These are phyloP conservation scores for Arachis hypogaea DNA, from an alignment of 306 rosid species.

Conservation along the genomic window DNA sequence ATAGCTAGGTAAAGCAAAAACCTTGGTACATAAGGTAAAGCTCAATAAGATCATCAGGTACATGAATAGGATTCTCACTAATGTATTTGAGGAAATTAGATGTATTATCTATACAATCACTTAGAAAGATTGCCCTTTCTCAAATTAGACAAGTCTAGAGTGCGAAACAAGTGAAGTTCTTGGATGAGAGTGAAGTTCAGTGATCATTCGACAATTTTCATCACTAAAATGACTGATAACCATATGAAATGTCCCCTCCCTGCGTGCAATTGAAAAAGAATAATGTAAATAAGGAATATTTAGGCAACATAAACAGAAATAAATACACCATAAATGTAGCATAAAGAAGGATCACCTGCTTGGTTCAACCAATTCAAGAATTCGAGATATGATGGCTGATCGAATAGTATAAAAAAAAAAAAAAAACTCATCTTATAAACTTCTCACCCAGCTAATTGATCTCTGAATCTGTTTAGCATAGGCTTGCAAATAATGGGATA, in stretches of 20 bases:
- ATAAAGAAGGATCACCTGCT: conserved; percentile 61
- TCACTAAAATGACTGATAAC: conserved; percentile 68
- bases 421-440: too few species aligned
- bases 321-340: conserved; percentile 22
- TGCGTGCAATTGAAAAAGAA: conserved; percentile 42
- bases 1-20: background rate
- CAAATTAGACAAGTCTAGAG: too few species aligned
- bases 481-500: too few species aligned
- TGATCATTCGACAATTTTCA: conserved; percentile 67
- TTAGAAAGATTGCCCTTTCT: background rate
- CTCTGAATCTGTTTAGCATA: too few species aligned
- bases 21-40: conserved; percentile 54
- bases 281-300: conserved; percentile 34
- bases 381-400: conserved; percentile 69
- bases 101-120: too few species aligned
- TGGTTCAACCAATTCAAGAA: conserved; percentile 72
- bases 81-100: too few species aligned
- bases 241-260: conserved; percentile 82
- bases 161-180: conserved; percentile 31
- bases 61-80: too few species aligned
- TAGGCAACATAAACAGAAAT: conserved; percentile 24
- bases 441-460: too few species aligned
- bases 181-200: conserved; percentile 72
- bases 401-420: conserved; percentile 42
- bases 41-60: too few species aligned